Conservation (phyloP, 495 filamentous ascomycete genomes). For the Podospora australis region DNA sequence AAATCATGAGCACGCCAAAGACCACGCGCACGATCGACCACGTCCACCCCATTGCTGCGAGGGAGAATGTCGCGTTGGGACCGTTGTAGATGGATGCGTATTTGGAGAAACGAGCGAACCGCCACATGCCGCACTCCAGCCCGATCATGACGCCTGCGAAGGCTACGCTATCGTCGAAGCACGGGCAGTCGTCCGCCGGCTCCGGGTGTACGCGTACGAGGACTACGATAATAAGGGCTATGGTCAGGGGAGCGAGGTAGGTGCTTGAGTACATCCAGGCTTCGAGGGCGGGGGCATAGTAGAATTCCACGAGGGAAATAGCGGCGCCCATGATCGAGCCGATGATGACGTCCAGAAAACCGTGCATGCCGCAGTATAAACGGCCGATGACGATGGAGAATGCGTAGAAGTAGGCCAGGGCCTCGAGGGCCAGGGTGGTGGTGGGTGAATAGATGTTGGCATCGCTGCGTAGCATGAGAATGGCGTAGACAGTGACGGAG, state of each 20-base stretch:
- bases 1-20: conserved; percentile 73
- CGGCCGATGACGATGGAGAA: conserved; percentile 85
- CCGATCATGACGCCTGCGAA: conserved; percentile 88
- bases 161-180: conserved; percentile 92
- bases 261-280: conserved; percentile 52
- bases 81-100: conserved; percentile 51
- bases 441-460: conserved; percentile 44
- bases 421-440: conserved; percentile 55
- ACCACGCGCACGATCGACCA: conserved; percentile 59
- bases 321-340: conserved; percentile 67
- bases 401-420: conserved; percentile 71
- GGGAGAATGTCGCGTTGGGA: conserved; percentile 48
- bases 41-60: conserved; percentile 51
- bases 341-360: conserved; percentile 81
- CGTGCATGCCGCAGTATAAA: conserved; percentile 97
- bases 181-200: conserved; percentile 93
- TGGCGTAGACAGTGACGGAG: conserved; percentile 80
- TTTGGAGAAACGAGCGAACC: conserved; percentile 52
- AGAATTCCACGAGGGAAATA: conserved; percentile 62
- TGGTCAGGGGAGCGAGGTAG: conserved; percentile 51
- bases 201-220: conserved; percentile 89
- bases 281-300: conserved; percentile 62
- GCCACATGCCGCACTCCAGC: conserved; percentile 72
- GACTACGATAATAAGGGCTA: conserved; percentile 59
- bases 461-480: conserved; percentile 57